Base-by-base conservation (phyloP, 1,284 basidiomycete species). In the Ganoderma meredithae region DNA sequence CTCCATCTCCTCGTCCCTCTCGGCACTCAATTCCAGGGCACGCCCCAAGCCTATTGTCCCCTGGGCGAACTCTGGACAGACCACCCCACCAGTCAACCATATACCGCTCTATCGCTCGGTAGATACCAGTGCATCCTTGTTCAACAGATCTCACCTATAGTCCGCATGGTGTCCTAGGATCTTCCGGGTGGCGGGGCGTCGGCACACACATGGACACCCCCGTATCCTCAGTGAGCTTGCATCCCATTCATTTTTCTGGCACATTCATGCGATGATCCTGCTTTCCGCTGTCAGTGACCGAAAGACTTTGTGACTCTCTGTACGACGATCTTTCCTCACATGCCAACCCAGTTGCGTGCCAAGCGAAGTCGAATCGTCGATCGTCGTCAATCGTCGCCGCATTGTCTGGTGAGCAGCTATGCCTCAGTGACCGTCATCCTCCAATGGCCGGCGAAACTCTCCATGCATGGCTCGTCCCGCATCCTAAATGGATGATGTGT, bases 91-190 rank as follows among this genome's bases (percentile, higher is more conserved):
- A 53, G 31, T 27, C 8, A 33, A 1, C 13, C 15, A 13, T 55
- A 49, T 49, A 3, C 47, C 47, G 47, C 47, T 22, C 6, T 49
- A 9, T 22, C 47, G 17, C 52, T 33, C 9, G 8, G 19, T 8
- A n/a, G 27, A 55, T 31, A 31, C 31, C 58, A 65, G 39, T 22
- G 56, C 64, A 59, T 47, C 36, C 49, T 43, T 60, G 64, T 65
- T 55, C 27, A 41, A 60, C 64, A 60, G 41, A 58, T 58, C 39
- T 6, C 19, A 15, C 19, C 44, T 47, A 53, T 36, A 60, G 33
- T 53, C 31, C 47, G 56, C 33, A 22, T 31, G 39, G 63, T 44
- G 10, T 22, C 53, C 41, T 40, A 36, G 49, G 25, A 43, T 40
- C 17, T 53, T n/a, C 56, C 41, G 31, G 52, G 52, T 22, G 22